A percentile compares a stretch with the other conserved stretches of the same genome.
Evolutionary conservation across 805 yeast species (phyloP).

Genomic region (Sugiyamaella lignohabitans): DNA sequence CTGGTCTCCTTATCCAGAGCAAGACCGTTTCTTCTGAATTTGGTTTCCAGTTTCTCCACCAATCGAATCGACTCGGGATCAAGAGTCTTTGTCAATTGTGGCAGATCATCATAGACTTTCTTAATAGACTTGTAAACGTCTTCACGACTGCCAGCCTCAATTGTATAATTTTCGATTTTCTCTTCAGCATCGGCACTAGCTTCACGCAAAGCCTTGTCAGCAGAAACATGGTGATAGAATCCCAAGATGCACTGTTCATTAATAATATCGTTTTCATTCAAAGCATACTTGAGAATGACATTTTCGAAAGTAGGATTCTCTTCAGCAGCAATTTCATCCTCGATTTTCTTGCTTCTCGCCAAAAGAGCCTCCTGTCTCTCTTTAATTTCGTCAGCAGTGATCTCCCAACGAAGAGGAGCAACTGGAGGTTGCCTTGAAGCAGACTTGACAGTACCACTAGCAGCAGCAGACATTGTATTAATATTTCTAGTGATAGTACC

Average conservation of each 20-base stretch:
- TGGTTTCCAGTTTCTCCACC: constrained; percentile 49
- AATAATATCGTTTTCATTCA: constrained; percentile 44
- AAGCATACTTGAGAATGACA: constrained; percentile 48
- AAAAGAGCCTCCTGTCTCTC: constrained; percentile 41
- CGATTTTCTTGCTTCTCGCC: constrained; percentile 38
- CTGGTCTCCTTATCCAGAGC: constrained; percentile 51
- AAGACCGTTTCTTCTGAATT: constrained; percentile 63
- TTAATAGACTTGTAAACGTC: constrained; percentile 59
- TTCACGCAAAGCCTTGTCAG: constrained; percentile 58
- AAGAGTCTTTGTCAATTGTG: constrained; percentile 26
- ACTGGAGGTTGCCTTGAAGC: constrained; percentile 1
- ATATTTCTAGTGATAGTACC: not conserved
- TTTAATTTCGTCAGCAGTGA: constrained; percentile 46
- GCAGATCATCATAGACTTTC: constrained; percentile 38
- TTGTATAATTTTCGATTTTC: constrained; percentile 46
- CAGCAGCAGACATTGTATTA: no score
- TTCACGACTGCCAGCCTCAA: constrained; percentile 59
- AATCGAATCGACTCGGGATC: constrained; percentile 53
- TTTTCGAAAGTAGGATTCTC: constrained; percentile 49
- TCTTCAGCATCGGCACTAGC: constrained; percentile 63
- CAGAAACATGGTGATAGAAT: constrained; percentile 68
- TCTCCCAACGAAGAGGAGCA: constrained; percentile 50
- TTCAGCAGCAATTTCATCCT: constrained; percentile 48
- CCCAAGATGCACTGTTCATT: constrained; percentile 46
- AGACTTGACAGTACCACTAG: no score